A percentile compares a stretch with the other conserved stretches of the same genome.
phyloP scores from a whole-genome alignment of 495 filamentous ascomycete genomes.

The Neurospora sp. region DNA sequence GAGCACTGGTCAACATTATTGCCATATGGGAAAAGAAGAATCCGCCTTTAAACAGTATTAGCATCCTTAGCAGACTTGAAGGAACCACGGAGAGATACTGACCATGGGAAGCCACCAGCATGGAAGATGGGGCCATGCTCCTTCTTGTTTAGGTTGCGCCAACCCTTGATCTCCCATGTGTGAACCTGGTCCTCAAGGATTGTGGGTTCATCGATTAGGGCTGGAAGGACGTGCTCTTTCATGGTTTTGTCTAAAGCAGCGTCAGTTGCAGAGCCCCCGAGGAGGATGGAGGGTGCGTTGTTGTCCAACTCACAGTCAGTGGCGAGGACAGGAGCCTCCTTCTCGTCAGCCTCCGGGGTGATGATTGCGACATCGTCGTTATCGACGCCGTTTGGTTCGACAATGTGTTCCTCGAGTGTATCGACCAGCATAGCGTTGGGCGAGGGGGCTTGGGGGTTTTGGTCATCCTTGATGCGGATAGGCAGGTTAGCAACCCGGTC shows the following conservation, averaged over 20 bases:
- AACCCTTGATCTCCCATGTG: slow-evolving; percentile 82
- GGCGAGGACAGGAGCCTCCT: slow-evolving; percentile 36
- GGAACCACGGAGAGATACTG: slow-evolving; percentile 16
- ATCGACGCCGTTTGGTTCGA: slow-evolving; percentile 52
- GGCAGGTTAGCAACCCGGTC: slow-evolving; percentile 18
- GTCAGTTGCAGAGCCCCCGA: slow-evolving; percentile 14
- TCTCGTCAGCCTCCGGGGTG: slow-evolving; percentile 45
- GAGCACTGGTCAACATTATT: slow-evolving; percentile 89
- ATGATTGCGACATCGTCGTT: slow-evolving; percentile 80
- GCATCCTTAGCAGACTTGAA: slow-evolving; percentile 10
- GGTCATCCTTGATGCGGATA: slow-evolving; percentile 22
- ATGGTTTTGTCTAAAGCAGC: slow-evolving; percentile 62
- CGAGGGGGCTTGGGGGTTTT: slow-evolving; percentile 24
- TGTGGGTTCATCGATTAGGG: slow-evolving; percentile 50
- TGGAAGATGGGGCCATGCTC: slow-evolving; percentile 82
- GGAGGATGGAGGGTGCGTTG: neutral
- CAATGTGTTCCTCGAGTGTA: slow-evolving; percentile 56
- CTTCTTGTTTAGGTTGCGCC: slow-evolving; percentile 61
- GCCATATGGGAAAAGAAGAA: slow-evolving; percentile 89
- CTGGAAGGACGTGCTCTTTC: slow-evolving; percentile 59
- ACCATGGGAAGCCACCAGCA: slow-evolving; percentile 85
- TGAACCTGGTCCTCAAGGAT: slow-evolving; percentile 68
- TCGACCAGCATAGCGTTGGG: slow-evolving; percentile 63
- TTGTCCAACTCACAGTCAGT: slow-evolving; percentile 56
- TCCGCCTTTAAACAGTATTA: slow-evolving; percentile 49